A percentile compares a stretch with the other conserved stretches of the same genome.
phyloP scores from a whole-genome alignment of 345 rosid genomes.

The Hypericum androsaemum region DNA sequence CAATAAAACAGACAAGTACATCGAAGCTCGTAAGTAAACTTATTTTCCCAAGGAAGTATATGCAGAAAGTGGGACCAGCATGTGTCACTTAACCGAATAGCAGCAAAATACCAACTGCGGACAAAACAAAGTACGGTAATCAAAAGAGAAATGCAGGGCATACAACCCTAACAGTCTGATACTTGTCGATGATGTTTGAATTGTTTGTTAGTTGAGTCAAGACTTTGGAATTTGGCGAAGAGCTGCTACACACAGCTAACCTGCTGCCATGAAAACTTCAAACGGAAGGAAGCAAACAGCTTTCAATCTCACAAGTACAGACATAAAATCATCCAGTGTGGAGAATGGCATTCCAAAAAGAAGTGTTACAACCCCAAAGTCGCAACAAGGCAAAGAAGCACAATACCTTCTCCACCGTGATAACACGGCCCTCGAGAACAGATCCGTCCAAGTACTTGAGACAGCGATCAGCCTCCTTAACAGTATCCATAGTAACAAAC shows the following conservation, averaged over 20 bases:
- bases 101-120: conserved; percentile 7
- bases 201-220: conserved; percentile 56
- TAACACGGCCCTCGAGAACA: conserved; percentile 70
- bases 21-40: neutral
- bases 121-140: conserved; percentile 18
- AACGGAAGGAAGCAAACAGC: conserved; percentile 70
- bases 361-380: no score
- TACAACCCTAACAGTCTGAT: conserved; percentile 79
- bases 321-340: conserved; percentile 18
- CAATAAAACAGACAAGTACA: conserved; percentile 2
- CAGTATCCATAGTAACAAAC: conserved; percentile 65
- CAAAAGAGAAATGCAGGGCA: conserved; percentile 70
- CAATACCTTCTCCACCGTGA: conserved; percentile 86
- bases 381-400: neutral
- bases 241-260: conserved; percentile 95
- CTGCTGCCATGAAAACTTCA: conserved; percentile 87
- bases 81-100: neutral
- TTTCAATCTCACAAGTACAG: conserved; percentile 34
- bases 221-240: conserved; percentile 60
- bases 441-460: conserved; percentile 64
- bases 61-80: neutral
- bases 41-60: neutral
- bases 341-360: neutral
- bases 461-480: conserved; percentile 67
- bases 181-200: conserved; percentile 42